A percentile compares a stretch with the other conserved stretches of the same genome.
Conservation (phyloP, 345 rosid genomes). For the Camelina hispida region DNA sequence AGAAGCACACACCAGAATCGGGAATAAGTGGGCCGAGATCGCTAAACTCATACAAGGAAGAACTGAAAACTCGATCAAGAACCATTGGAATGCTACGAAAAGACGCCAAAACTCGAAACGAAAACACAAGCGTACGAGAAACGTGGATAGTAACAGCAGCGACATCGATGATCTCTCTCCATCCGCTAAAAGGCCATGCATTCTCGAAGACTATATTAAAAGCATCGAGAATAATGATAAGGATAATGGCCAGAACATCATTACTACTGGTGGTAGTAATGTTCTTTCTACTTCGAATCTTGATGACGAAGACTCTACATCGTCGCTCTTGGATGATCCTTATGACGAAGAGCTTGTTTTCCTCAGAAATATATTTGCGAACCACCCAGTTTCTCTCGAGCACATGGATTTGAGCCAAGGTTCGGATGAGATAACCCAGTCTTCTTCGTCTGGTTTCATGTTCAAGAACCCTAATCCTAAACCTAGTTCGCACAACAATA, state of each 20-base stretch:
- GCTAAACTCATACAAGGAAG: slow-evolving; percentile 85
- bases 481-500: slow-evolving; percentile 8
- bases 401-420: slow-evolving; percentile 17
- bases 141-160: slow-evolving; percentile 12
- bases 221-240: slow-evolving; percentile 50
- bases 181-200: slow-evolving; percentile 50
- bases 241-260: slow-evolving; percentile 22
- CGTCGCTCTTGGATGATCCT: slow-evolving; percentile 53
- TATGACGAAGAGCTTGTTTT: slow-evolving; percentile 72
- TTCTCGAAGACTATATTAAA: slow-evolving; percentile 86
- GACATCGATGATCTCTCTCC: slow-evolving; percentile 31
- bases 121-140: slow-evolving; percentile 51
- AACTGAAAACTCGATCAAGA: slow-evolving; percentile 88
- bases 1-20: slow-evolving; percentile 73
- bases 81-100: slow-evolving; percentile 95
- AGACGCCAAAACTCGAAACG: slow-evolving; percentile 78
- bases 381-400: slow-evolving; percentile 38
- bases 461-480: slow-evolving; percentile 43
- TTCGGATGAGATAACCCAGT: slow-evolving; percentile 17
- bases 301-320: slow-evolving; percentile 40
- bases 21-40: slow-evolving; percentile 96
- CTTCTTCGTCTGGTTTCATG: slow-evolving; percentile 29
- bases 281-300: slow-evolving; percentile 12
- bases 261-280: background rate
- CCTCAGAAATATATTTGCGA: slow-evolving; percentile 64